phyloP scores from a whole-genome alignment of 1,284 basidiomycete species.

The Fomitopsis schrenkii region DNA sequence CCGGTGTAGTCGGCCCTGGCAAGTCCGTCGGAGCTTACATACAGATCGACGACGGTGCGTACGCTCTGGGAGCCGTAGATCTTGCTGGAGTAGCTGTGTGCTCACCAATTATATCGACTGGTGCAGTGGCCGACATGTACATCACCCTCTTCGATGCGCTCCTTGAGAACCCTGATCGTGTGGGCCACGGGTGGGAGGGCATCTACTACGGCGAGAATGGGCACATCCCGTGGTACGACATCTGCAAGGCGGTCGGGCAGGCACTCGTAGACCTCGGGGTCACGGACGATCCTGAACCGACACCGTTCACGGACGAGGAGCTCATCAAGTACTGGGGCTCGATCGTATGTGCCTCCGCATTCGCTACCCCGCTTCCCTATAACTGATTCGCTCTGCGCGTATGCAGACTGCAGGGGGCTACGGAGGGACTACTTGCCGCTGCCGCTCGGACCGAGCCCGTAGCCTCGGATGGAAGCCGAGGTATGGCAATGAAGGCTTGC shows the following conservation, averaged over 20 bases:
- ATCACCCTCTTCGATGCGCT: conserved; percentile 16
- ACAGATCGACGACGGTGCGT: conserved; percentile 39
- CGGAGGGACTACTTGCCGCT: conserved; percentile 39
- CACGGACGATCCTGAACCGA: conserved; percentile 22
- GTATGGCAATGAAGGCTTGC: conserved; percentile 28
- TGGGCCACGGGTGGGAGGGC: conserved; percentile 38
- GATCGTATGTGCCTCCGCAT: conserved; percentile 6
- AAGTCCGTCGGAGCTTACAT: conserved; percentile 43
- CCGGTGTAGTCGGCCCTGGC: conserved; percentile 26
- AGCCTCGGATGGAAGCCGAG: conserved; percentile 37
- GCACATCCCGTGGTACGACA: conserved; percentile 33
- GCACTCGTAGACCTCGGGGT: conserved; percentile 27
- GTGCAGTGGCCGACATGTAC: conserved; percentile 18
- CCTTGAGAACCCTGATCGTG: not conserved
- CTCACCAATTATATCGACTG: not conserved
- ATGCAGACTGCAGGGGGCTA: not conserved
- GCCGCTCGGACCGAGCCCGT: conserved; percentile 34
- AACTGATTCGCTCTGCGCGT: not conserved
- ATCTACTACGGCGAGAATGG: conserved; percentile 46
- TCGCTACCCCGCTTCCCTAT: not conserved
- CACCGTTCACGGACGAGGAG: conserved; percentile 28
- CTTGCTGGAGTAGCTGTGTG: not conserved
- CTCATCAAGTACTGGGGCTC: conserved; percentile 18
- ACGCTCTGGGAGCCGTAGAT: not conserved
- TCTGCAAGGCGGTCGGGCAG: conserved; percentile 33